A percentile compares a stretch with the other conserved stretches of the same genome.
Conservation (phyloP, 2,329 filamentous ascomycete genomes). For the Chaetomium olivaceum region DNA sequence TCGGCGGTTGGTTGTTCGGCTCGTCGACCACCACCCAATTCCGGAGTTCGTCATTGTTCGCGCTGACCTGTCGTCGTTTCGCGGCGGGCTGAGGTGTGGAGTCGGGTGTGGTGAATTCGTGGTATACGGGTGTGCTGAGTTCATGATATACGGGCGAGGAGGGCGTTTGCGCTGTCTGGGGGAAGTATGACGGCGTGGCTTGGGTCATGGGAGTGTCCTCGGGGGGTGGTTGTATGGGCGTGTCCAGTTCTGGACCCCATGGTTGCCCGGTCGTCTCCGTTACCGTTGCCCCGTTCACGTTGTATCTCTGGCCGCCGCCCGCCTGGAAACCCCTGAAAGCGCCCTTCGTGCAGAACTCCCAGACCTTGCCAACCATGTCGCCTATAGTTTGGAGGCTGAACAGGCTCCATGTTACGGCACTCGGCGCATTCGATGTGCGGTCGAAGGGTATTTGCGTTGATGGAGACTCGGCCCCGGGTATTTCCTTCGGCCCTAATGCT, state of each 20-base stretch:
- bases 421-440: conserved; percentile 32
- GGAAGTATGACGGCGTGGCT: conserved; percentile 27
- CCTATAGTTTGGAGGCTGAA: conserved; percentile 64
- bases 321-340: conserved; percentile 85
- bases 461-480: conserved; percentile 42
- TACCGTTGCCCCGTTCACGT: conserved; percentile 45
- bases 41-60: conserved; percentile 57
- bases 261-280: conserved; percentile 33
- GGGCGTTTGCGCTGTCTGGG: conserved; percentile 36
- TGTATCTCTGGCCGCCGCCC: conserved; percentile 74
- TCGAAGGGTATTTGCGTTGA: conserved; percentile 31
- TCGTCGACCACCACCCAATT: conserved; percentile 72
- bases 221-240: conserved; percentile 33
- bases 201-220: conserved; percentile 16
- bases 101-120: conserved; percentile 39
- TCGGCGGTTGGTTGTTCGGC: conserved; percentile 32
- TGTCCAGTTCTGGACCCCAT: conserved; percentile 36
- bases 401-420: conserved; percentile 51
- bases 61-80: conserved; percentile 57
- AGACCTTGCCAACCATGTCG: conserved; percentile 73
- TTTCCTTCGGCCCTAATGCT: conserved; percentile 51
- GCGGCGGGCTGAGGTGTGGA: conserved; percentile 49
- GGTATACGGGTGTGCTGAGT: conserved; percentile 35
- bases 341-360: conserved; percentile 75
- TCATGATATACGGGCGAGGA: conserved; percentile 38